Evolutionary conservation across 768 basidiomycete genomes (phyloP).

Genomic region (Mycena rosella): DNA sequence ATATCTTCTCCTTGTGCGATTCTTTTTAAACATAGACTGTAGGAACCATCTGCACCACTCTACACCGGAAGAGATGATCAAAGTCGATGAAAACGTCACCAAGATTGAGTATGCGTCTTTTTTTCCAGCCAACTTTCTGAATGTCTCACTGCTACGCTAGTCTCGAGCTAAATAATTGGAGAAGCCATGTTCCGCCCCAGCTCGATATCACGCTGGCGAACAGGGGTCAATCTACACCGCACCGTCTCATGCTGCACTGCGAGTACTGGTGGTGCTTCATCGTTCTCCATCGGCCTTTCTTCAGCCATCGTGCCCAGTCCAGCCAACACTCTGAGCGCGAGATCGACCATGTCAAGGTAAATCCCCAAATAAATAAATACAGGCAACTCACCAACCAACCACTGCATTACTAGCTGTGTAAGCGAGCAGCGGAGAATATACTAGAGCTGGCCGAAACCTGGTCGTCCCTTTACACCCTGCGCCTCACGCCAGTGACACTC

Average conservation of each 20-base stretch:
- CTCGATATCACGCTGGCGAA: constrained; percentile 46
- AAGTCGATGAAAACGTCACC: constrained; percentile 32
- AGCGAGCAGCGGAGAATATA: constrained; percentile 51
- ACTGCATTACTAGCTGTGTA: constrained; percentile 50
- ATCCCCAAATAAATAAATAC: no score
- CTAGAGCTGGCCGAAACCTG: constrained; percentile 49
- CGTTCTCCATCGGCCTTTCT: constrained; percentile 52
- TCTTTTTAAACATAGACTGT: not conserved
- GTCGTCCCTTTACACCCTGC: constrained; percentile 51
- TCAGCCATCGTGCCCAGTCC: constrained; percentile 26
- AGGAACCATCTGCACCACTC: not conserved
- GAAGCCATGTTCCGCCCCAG: constrained; percentile 41
- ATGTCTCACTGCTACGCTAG: no score
- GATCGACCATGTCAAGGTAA: constrained; percentile 37
- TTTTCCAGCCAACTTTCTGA: no score
- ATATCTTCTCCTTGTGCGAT: not conserved
- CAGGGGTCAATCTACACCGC: constrained; percentile 43
- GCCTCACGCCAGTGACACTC: constrained; percentile 51
- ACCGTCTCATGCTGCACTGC: constrained; percentile 50
- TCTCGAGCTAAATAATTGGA: constrained; percentile 41
- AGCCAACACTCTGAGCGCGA: constrained; percentile 8
- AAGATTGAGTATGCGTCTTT: constrained; percentile 27
- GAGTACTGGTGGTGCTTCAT: constrained; percentile 53
- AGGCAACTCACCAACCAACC: no score
- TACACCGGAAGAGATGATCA: constrained; percentile 6